These are phyloP conservation scores for Corynascus novoguineensis DNA, from an alignment of 495 filamentous ascomycete genomes.

Conservation along the genomic window DNA sequence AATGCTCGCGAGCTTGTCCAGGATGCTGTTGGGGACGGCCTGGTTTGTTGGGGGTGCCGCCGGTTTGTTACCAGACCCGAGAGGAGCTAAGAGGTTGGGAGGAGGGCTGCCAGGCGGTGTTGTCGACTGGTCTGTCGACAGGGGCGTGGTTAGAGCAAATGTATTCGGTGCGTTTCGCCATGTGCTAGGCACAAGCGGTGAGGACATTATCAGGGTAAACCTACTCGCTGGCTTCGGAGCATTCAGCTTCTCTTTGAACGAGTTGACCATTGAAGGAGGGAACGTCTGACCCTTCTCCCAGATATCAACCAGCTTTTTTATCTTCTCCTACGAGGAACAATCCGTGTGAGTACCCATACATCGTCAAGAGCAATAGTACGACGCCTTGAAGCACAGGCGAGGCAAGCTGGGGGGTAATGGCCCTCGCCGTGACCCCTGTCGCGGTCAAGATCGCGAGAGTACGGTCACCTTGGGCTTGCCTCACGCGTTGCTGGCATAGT, in stretches of 20 bases:
- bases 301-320: slow-evolving; percentile 91
- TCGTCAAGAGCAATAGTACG: slow-evolving; percentile 13
- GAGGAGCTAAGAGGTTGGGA: slow-evolving; percentile 32
- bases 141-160: slow-evolving; percentile 31
- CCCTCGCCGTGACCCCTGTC: neutral
- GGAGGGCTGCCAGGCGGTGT: slow-evolving; percentile 78
- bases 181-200: neutral
- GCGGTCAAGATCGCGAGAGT: neutral
- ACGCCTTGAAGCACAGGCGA: slow-evolving; percentile 8
- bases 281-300: slow-evolving; percentile 96
- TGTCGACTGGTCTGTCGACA: slow-evolving; percentile 59
- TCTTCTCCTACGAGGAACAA: slow-evolving; percentile 72
- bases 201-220: slow-evolving; percentile 33
- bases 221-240: slow-evolving; percentile 58
- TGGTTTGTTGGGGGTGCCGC: slow-evolving; percentile 23
- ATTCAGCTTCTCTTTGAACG: slow-evolving; percentile 80
- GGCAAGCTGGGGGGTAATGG: neutral
- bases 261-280: slow-evolving; percentile 69
- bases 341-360: slow-evolving; percentile 39
- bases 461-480: neutral
- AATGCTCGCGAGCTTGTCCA: slow-evolving; percentile 80
- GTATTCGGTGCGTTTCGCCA: neutral
- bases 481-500: neutral
- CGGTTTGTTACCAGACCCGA: slow-evolving; percentile 21
- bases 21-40: slow-evolving; percentile 58